Evolutionary conservation across 352 stramenopile genomes (phyloP), one percentile per base, ranked within the genome.

Genomic region (Phytophthora chlamydospora): DNA sequence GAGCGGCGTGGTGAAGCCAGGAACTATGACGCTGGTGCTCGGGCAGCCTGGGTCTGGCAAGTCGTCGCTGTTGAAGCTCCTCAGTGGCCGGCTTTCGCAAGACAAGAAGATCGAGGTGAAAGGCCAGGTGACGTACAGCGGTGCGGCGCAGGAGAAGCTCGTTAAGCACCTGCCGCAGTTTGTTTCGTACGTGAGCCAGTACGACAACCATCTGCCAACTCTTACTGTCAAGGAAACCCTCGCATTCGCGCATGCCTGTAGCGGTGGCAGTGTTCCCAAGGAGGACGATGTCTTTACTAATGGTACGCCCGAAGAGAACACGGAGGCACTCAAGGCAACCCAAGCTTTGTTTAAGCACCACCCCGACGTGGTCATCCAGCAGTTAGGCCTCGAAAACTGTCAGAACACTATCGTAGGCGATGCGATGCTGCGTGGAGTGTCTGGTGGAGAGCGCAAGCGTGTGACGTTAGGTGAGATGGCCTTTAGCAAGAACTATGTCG

Each of bases 391-490:
- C 10, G 45, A 71, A 10, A 68, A 75, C 21, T 76, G 64, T 16
- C 36, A 65, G 29, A 62, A 88, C 47, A 83, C 79, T 8, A 62
- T 82, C 27, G 61, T 86, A 17, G 76, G 76, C 2, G 58, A 78
- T 43, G 66, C 41, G 13, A 73, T 80, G 53, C 29, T 84, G 11
- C 71, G 77, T 19, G 77, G 76, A 6, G 68, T 95, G n/a, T 89
- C 70, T 8, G 90, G 90, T 35, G 90, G 89, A 8, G 86, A 97
- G 62, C 82, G 78, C 46, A 96, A 96, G 59, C 71, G 89, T n/a
- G 46, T 64, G 11, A 64, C 46, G 6, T 50, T 39, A 8, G 84
- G 75, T n/a, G 84, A 87, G 38, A 89, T 95, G 59, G 54, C 93
- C n/a, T 65, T 95, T 6, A 90, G 78, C 6, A 69, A 88, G 38